Base-by-base conservation (phyloP, 495 filamentous ascomycete species). In the Aspergillus asperescens region DNA sequence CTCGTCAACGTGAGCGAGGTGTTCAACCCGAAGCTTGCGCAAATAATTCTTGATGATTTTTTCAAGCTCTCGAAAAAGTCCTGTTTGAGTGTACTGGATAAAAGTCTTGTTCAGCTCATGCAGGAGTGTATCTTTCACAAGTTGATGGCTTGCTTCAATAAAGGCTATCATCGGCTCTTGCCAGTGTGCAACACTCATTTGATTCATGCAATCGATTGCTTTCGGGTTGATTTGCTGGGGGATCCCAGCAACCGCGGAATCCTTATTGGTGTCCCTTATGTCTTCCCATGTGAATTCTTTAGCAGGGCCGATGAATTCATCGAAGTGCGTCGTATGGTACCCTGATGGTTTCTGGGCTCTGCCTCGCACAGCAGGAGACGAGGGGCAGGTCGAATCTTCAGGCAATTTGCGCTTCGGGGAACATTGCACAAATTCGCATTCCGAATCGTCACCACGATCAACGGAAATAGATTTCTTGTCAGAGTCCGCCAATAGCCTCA, bases 101-200 rank as follows among this genome's bases (percentile, higher is more conserved):
- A 77, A 74, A 0, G 73, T 70, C 0, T 62, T 44, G 4, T 65
- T 57, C 3, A 74, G 27, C 19, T 65, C 63, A 1, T 55, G 45
- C 3, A 64, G n/a, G 1, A 79, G 39, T 46, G 64, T 67, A 0
- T 55, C 45, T 24, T 60, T 44, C 1, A 75, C 72, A 1, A 71
- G 55, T 1, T 44, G 37, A 35, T 69, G 54, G 0, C 67, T 64
- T 0, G 58, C 52, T 2, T 45, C 22, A 2, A 77, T 48, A 25
- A 75, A 77, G 0, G 47, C 42, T 1, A 56, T 24, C 28, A 72
- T 50, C 0, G 74, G 67, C 0, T 44, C 47, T 1, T 58, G 32
- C 76, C 76, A 79, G 18, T 76, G 70, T 1, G 55, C 47, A 5
- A 77, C 62, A 24, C 68, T 76, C 9, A 58, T 19, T n/a, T 56